Evolutionary conservation across 805 yeast genomes (phyloP).

Genomic region (Torulaspora maleeae): DNA sequence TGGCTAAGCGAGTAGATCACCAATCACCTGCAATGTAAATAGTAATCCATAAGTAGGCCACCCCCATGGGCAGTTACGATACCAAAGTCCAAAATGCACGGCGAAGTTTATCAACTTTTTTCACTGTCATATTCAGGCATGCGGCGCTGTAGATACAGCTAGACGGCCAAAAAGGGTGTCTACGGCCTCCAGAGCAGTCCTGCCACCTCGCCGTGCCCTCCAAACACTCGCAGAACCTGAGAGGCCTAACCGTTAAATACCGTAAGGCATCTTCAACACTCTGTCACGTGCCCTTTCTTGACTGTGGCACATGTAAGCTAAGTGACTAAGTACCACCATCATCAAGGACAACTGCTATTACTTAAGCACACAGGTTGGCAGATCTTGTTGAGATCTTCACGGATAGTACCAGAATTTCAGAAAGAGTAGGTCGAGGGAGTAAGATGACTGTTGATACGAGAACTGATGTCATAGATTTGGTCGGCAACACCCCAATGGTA

Average conservation of each 20-base stretch:
- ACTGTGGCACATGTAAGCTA: conserved; percentile 3
- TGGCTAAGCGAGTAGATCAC: conserved; percentile 52
- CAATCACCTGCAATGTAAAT: background rate
- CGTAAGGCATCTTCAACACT: too few relatives aligned
- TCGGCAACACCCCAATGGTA: conserved; percentile 82
- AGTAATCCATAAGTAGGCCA: background rate
- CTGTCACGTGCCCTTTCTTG: background rate
- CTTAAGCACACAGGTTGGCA: too few relatives aligned
- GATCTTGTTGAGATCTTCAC: too few relatives aligned
- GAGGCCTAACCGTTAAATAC: background rate
- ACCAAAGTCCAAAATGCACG: background rate
- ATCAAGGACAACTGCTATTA: too few relatives aligned
- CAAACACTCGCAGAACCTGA: background rate
- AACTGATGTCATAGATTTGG: conserved; percentile 59
- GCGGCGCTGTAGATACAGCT: background rate
- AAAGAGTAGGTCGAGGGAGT: background rate
- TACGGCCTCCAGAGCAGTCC: too few relatives aligned
- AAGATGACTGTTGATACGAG: conserved; percentile 23
- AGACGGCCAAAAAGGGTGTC: background rate
- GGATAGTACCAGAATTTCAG: too few relatives aligned
- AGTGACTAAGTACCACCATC: too few relatives aligned
- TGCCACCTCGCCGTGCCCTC: background rate
- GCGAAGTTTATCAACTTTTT: background rate
- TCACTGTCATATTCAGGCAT: background rate
- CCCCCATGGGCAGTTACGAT: background rate